Base-by-base conservation (phyloP, 2,329 filamentous ascomycete species). In the Pseudopyricularia cyperi region DNA sequence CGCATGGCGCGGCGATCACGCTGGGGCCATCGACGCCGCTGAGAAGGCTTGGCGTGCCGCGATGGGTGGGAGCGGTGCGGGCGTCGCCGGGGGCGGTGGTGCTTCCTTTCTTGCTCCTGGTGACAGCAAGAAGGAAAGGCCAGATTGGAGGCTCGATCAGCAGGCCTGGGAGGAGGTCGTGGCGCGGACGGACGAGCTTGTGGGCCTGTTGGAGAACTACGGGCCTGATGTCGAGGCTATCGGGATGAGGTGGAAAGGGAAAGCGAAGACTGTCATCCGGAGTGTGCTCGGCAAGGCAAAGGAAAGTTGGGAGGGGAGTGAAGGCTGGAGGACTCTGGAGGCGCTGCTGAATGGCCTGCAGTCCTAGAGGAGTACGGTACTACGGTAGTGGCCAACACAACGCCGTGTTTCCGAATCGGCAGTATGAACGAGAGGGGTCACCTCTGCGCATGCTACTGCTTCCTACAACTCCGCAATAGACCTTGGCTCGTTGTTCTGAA, bases 21-120 rank as follows among this genome's bases (percentile, higher is more conserved):
- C 71, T 0, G 82, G 82, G 2, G 87, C 90, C 4, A 73, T 97
- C 1, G 85, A 89, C 6, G 88, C 87, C 1, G 80, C 90, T 30
- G 93, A 97, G 68, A 90, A 91, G 63, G 88, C 85, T 0, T 98
- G 91, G 90, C 79, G 93, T 2, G 81, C 85, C 0, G 79, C 84
- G 0, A 71, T 77, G 0, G 72, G 74, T 50, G 68, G 78, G 58
- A 72, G 79, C 28, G 62, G 71, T 53, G 54, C 69, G 58, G 63
- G 71, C 54, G 50, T 51, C 11, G 42, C 50, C n/a, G 50, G 50
- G 17, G 50, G 50, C n/a, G 58, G 71, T 57, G 60, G 56, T 35
- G 50, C 35, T 54, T 72, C 56, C 52, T 71, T 65, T 55, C 74
- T 71, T 44, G 56, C 66, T 57, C 51, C 65, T 56, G 54, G 53